Base-by-base conservation (phyloP, 2,329 filamentous ascomycete genomes). In the Cladosporium austrohemisphaericum region DNA sequence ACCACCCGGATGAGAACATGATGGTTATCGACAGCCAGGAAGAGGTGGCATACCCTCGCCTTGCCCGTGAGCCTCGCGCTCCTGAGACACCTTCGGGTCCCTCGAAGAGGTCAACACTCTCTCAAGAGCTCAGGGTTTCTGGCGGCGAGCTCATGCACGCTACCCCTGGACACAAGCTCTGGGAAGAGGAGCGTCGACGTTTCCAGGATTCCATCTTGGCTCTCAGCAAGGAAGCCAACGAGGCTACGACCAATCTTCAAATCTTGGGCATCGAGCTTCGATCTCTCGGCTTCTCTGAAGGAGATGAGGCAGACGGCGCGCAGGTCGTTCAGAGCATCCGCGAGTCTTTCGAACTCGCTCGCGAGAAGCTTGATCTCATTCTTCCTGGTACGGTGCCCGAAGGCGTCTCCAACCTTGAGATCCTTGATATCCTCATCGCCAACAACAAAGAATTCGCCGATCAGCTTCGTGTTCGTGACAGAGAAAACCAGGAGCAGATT, bases 201-300 rank as follows among this genome's bases (percentile, higher is more conserved):
- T 67, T 68, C 22, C 67, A 73, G 38, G 63, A 69, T 44, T 68
- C 71, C 46, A 67, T 76, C 43, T 55, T 68, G 26, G 60, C 63
- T 7, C 59, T 73, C 38, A 64, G 59, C 38, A 58, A 60, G 10
- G 60, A 71, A 48, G 63, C 70, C 4, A 67, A 68, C 29, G 64
- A 71, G 14, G 65, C 68, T 4, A 66, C 68, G 52, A 64, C 69
- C 4, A 62, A 66, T 5, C 62, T 76, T 3, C 63, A 70, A 23
- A 62, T 74, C 31, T 57, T 75, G 11, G 62, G 66, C 8, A 68
- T 75, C 18, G 70, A 74, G 52, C 60, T 76, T 3, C 63, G 70
- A 48, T 68, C 68, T 23, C 65, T 75, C 14, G 66, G 71, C 20
- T 68, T 74, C 52, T 44, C 48, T 11, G 40, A 25, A 3, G 60